Percentiles rank a stretch among this genome's conserved stretches.
These are phyloP conservation scores for Cyanidioschyzon merolae DNA, from an alignment of 23 red algal species.

Conservation along the genomic window DNA sequence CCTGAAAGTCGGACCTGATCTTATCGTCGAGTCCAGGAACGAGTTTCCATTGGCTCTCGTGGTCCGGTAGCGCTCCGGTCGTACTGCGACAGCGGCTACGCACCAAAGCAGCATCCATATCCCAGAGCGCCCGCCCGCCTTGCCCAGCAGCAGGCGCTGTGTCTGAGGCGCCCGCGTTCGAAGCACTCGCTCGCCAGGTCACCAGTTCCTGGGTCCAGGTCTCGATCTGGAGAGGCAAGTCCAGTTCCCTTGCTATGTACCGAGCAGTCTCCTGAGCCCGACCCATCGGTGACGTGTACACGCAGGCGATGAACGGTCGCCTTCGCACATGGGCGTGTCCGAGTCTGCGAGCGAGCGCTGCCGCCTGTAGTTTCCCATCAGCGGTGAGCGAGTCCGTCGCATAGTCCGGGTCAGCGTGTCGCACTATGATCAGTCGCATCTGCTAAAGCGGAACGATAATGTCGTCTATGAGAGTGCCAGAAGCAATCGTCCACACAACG, in stretches of 20 bases:
- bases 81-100: slow-evolving; percentile 7
- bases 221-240: slow-evolving; percentile 45
- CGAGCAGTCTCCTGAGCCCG: slow-evolving; percentile 66
- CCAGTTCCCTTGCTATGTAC: slow-evolving; percentile 37
- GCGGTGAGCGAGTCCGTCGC: slow-evolving; percentile 59
- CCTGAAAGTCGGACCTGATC: slow-evolving; percentile 29
- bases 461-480: too few species aligned
- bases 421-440: slow-evolving; percentile 89
- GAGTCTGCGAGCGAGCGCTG: slow-evolving; percentile 57
- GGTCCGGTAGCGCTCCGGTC: slow-evolving; percentile 16
- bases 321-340: background rate
- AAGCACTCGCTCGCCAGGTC: slow-evolving; percentile 49
- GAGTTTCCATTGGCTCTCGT: slow-evolving; percentile 21
- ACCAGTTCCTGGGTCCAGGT: slow-evolving; percentile 87
- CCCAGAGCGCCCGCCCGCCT: slow-evolving; percentile 78
- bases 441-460: too few species aligned
- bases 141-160: slow-evolving; percentile 19
- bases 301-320: slow-evolving; percentile 14
- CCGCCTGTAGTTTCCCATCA: slow-evolving; percentile 54
- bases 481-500: background rate
- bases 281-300: slow-evolving; percentile 87
- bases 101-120: slow-evolving; percentile 42
- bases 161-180: background rate
- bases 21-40: slow-evolving; percentile 11
- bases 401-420: slow-evolving; percentile 97